Conservation (phyloP, 805 yeast genomes). For the Yarrowia porcina region DNA sequence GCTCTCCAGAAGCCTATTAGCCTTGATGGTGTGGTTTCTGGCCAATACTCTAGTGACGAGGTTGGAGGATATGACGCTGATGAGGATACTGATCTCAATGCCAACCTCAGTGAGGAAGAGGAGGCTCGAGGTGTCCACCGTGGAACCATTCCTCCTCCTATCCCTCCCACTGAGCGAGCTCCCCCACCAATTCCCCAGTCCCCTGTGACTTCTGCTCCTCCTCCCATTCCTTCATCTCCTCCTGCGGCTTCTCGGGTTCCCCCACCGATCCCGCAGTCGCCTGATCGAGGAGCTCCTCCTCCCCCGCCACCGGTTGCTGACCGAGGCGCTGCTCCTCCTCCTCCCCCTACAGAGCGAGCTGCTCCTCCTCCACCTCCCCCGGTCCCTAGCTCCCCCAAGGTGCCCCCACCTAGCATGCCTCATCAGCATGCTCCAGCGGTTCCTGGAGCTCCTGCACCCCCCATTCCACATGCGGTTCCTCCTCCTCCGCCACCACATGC, state of each 20-base stretch:
- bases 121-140: not conserved
- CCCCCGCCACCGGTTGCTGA: slow-evolving; percentile 27
- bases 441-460: slow-evolving; percentile 6
- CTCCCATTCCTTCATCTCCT: slow-evolving; percentile 28
- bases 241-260: slow-evolving; percentile 27
- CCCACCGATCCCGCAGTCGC: slow-evolving; percentile 24
- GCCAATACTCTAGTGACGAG: slow-evolving; percentile 47
- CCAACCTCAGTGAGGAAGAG: slow-evolving; percentile 28
- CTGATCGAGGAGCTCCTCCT: slow-evolving; percentile 21
- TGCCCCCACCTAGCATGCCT: slow-evolving; percentile 29
- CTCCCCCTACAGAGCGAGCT: slow-evolving; percentile 27
- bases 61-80: slow-evolving; percentile 72
- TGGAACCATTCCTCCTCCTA: slow-evolving; percentile 29
- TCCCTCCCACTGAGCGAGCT: slow-evolving; percentile 31
- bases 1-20: slow-evolving; percentile 31
- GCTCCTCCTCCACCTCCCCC: slow-evolving; percentile 29
- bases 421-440: slow-evolving; percentile 29
- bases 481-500: slow-evolving; percentile 32
- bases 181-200: slow-evolving; percentile 31
- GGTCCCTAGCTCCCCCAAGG: slow-evolving; percentile 30
- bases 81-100: slow-evolving; percentile 45
- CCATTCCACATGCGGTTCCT: slow-evolving; percentile 27
- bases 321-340: slow-evolving; percentile 26
- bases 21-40: slow-evolving; percentile 53
- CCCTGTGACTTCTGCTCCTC: slow-evolving; percentile 32